These are phyloP conservation scores for Eucalyptus victrix DNA, from an alignment of 345 rosid species.

Conservation along the genomic window DNA sequence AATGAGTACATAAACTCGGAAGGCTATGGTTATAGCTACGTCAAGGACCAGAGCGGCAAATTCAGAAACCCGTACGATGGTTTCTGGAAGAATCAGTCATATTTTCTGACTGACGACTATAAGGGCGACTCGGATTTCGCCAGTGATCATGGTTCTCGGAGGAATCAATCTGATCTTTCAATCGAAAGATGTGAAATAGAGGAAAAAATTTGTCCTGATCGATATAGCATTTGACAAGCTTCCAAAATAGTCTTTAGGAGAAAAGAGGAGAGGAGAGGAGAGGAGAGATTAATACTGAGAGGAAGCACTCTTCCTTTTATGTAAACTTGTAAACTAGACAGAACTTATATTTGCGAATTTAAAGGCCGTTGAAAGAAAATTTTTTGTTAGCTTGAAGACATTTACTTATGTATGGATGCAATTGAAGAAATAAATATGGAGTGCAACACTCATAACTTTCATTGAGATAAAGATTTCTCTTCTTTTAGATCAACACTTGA, in stretches of 20 bases:
- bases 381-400: not conserved
- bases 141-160: not conserved
- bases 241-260: not conserved
- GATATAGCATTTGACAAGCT: not conserved
- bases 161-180: not conserved
- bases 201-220: not conserved
- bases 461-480: not conserved
- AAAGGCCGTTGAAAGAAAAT: not conserved
- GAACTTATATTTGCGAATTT: not conserved
- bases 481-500: fast-evolving
- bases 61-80: slow-evolving; percentile 90
- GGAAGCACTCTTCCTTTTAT: not conserved
- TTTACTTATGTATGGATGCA: not conserved
- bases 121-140: slow-evolving; percentile 35
- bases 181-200: not conserved
- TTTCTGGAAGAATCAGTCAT: slow-evolving; percentile 52
- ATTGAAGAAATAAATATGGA: not conserved
- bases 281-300: not conserved
- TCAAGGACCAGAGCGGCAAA: slow-evolving; percentile 60
- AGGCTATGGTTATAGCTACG: slow-evolving; percentile 47
- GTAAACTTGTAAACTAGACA: not conserved
- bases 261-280: not conserved
- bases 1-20: slow-evolving; percentile 72
- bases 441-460: not conserved
- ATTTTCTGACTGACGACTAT: slow-evolving; percentile 59